Conservation (phyloP, 2,329 filamentous ascomycete species). For the Fusarium citri region DNA sequence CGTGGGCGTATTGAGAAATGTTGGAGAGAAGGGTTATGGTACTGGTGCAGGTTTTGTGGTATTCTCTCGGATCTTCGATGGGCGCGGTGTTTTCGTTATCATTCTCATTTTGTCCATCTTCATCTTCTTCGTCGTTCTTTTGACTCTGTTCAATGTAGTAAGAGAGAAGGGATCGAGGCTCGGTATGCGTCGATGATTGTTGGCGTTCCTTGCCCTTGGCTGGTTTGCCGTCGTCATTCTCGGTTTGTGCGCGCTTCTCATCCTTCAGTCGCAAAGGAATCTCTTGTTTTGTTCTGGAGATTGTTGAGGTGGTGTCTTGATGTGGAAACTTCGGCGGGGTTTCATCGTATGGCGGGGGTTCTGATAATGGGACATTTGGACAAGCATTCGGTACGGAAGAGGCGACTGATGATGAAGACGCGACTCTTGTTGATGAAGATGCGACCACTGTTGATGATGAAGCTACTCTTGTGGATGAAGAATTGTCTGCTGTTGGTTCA, state of each 20-base stretch:
- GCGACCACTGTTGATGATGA: background rate
- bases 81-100: background rate
- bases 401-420: background rate
- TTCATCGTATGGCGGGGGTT: background rate
- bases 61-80: slow-evolving; percentile 8
- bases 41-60: slow-evolving; percentile 12
- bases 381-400: no score
- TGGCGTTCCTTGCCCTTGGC: background rate
- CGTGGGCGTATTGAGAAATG: background rate
- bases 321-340: no score
- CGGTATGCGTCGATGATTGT: background rate
- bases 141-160: background rate
- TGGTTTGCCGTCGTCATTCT: background rate
- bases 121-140: background rate
- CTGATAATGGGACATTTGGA: no score
- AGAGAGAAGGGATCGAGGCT: background rate
- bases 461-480: background rate
- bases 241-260: accelerated
- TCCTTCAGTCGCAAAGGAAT: background rate
- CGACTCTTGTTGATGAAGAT: background rate
- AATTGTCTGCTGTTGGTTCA: no score
- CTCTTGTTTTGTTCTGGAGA: background rate
- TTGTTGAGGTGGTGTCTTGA: background rate
- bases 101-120: background rate
- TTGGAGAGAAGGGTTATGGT: background rate